Conservation (phyloP, 768 basidiomycete species). For the Austroboletus eburneus region DNA sequence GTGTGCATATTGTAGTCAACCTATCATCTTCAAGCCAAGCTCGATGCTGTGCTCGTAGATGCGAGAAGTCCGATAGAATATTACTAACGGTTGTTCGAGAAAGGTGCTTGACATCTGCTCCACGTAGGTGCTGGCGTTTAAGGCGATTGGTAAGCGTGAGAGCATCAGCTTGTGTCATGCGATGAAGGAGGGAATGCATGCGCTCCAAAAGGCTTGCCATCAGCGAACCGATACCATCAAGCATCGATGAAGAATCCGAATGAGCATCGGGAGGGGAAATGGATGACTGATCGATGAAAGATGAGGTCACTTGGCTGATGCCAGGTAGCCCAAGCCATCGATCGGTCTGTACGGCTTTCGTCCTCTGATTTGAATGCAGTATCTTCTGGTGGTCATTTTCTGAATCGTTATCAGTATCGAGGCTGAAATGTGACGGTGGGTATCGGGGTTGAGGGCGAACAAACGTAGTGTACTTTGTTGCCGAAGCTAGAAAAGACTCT, state of each 20-base stretch:
- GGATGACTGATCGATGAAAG: constrained; percentile 34
- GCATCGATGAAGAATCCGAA: constrained; percentile 73
- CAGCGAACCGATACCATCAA: constrained; percentile 46
- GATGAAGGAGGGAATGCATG: constrained; percentile 56
- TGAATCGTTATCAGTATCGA: constrained; percentile 45
- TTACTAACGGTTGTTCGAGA: constrained; percentile 76
- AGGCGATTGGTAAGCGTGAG: constrained; percentile 84
- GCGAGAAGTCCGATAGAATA: constrained; percentile 65
- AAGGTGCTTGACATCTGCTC: constrained; percentile 82
- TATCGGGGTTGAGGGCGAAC: constrained; percentile 23
- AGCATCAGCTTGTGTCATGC: constrained; percentile 73
- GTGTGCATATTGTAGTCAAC: constrained; percentile 53
- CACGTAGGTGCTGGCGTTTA: constrained; percentile 83
- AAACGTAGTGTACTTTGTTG: constrained; percentile 24
- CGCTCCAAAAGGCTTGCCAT: constrained; percentile 61
- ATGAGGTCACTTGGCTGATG: constrained; percentile 34
- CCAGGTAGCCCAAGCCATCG: constrained; percentile 27
- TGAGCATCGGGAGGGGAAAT: constrained; percentile 53
- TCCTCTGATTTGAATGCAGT: constrained; percentile 43
- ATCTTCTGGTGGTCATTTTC: constrained; percentile 31
- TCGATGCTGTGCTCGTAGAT: constrained; percentile 72
- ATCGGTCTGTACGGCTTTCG: constrained; percentile 70
- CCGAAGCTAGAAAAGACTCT: constrained; percentile 30
- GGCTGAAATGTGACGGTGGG: constrained; percentile 26
- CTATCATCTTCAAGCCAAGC: constrained; percentile 72